Evolutionary conservation across 352 stramenopile genomes (phyloP), one percentile per base, ranked within the genome.

Genomic region (Vaucheria bursata): DNA sequence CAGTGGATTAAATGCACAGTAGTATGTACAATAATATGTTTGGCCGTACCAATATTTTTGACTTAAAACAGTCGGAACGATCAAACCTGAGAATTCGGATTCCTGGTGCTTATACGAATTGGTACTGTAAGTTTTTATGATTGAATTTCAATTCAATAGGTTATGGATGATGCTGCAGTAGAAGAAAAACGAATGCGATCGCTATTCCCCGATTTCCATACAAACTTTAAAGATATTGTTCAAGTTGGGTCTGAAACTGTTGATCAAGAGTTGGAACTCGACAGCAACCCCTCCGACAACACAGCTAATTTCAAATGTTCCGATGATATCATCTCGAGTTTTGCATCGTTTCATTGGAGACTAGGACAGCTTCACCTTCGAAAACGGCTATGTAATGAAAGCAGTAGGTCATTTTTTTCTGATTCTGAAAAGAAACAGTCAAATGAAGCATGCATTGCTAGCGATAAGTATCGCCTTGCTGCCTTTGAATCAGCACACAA

Each of bases 131-230:
- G n/a, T n/a, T n/a, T n/a, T n/a, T n/a, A n/a, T n/a, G n/a, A n/a
- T n/a, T n/a, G n/a, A n/a, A n/a, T n/a, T n/a, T n/a, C 31, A 33
- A n/a, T 32, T n/a, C 35, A 68, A 12, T 6, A 81, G 81, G 79
- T 75, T 0, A 49, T 79, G 29, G 74, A 75, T 0, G 80, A 86
- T 38, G 71, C 84, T 68, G 86, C 81, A 59, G 45, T 52, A 4
- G 75, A 87, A 6, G 91, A 97, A 75, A 82, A 91, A 37, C 89
- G 94, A 49, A 97, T 92, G 74, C 85, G 88, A 1, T 85, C 95
- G 25, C 90, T 97, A 77, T 98, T 98, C 82, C 93, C 93, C 8
- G 90, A 97, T 84, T 97, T 96, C 80, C 76, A 85, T 71, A 82
- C 76, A 34, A 80, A 87, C 38, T 91, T 88, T 77, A 66, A 85